phyloP scores from a whole-genome alignment of 768 basidiomycete genomes.

The Rhodotorula diobovata region DNA sequence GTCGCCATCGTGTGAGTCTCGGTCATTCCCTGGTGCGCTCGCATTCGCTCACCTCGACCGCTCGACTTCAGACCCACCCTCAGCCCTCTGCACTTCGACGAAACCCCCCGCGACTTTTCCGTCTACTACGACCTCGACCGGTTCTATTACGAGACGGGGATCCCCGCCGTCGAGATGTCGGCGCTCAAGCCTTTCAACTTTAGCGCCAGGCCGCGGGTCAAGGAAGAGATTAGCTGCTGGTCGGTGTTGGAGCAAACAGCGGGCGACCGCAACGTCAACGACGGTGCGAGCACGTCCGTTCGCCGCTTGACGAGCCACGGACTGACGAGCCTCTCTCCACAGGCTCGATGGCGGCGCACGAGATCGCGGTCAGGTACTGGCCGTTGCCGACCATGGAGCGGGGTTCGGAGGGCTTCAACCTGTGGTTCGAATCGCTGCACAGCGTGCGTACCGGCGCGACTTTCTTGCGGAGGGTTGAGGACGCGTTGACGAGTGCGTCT shows the following conservation, averaged over 20 bases:
- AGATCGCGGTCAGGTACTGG: constrained; percentile 22
- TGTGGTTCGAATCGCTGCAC: constrained; percentile 28
- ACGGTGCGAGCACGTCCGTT: background rate
- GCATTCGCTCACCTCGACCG: background rate
- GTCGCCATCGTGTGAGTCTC: constrained; percentile 27
- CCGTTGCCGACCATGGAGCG: constrained; percentile 7
- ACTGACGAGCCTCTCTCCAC: background rate
- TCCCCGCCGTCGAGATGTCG: constrained; percentile 26
- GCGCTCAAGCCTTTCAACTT: constrained; percentile 15
- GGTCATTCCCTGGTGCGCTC: background rate
- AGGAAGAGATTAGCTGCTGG: constrained; percentile 32
- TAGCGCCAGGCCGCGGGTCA: background rate
- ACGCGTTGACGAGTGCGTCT: too few species aligned
- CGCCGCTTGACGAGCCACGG: too few species aligned
- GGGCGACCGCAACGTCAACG: constrained; percentile 18
- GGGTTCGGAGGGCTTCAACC: background rate
- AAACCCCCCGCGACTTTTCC: constrained; percentile 13
- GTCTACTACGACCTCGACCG: constrained; percentile 33
- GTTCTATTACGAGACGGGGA: constrained; percentile 19
- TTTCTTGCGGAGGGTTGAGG: too few species aligned
- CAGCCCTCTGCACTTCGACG: constrained; percentile 29
- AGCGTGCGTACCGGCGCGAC: background rate
- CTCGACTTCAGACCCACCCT: constrained; percentile 21
- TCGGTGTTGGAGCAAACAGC: constrained; percentile 21
- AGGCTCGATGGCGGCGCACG: constrained; percentile 27